These are phyloP conservation scores for Rhododendron simsii DNA, from an alignment of 148 eudicot genomes.

Conservation along the genomic window DNA sequence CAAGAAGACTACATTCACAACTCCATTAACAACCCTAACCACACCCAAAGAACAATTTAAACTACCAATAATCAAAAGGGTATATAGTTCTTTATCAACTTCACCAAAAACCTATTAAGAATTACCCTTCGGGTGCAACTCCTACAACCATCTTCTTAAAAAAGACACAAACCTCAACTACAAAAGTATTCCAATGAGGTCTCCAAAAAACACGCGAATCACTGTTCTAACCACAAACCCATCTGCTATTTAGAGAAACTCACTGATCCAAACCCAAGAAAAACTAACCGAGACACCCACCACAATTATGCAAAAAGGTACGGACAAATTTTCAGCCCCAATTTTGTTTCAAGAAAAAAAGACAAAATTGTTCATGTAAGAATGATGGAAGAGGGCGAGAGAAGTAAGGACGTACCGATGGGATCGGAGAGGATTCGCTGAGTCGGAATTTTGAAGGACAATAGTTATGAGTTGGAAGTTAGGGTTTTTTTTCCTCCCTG, in stretches of 20 bases:
- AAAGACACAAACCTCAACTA: neutral
- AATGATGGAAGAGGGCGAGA: neutral
- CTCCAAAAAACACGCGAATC: neutral
- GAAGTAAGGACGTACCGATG: neutral
- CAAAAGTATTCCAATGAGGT: neutral
- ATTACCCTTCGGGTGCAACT: neutral
- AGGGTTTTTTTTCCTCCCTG: neutral
- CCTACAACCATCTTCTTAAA: neutral
- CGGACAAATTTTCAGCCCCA: neutral
- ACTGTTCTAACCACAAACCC: neutral
- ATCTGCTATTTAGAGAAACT: neutral
- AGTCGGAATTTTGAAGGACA: neutral
- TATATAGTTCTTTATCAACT: neutral
- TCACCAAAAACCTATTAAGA: neutral
- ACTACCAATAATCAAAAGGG: neutral
- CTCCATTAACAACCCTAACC: conserved; percentile 2
- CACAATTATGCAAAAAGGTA: neutral
- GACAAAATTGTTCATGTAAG: neutral
- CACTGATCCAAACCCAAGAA: neutral
- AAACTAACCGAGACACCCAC: neutral
- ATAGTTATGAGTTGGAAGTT: neutral
- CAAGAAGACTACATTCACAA: neutral
- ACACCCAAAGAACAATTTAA: neutral
- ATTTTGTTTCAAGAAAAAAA: neutral
- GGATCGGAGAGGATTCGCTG: neutral